These are phyloP conservation scores for Fusarium continuum DNA, from an alignment of 2,329 filamentous ascomycete genomes.

Conservation along the genomic window DNA sequence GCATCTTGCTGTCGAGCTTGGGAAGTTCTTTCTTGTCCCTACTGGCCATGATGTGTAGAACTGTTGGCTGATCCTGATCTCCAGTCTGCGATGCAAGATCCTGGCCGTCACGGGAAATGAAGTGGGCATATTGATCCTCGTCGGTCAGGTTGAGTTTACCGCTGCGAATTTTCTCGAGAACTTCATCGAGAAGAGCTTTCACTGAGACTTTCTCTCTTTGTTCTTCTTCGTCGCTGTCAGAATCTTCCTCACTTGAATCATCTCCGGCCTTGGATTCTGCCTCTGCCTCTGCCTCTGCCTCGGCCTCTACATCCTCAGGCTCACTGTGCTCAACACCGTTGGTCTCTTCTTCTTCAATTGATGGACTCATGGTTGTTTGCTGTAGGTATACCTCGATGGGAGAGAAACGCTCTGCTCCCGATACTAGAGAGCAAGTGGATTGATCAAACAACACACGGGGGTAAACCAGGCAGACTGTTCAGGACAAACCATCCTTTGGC, in stretches of 20 bases:
- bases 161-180: not conserved
- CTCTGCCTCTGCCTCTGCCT: not conserved
- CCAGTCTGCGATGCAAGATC: conserved; percentile 15
- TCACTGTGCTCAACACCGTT: not conserved
- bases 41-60: conserved; percentile 28
- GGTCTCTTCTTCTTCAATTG: not conserved
- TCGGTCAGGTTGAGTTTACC: conserved; percentile 1
- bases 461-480: no score
- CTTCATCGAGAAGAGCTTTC: not conserved
- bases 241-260: conserved; percentile 24
- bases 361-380: not conserved
- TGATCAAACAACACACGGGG: not conserved
- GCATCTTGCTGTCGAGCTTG: conserved; percentile 28
- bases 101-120: conserved; percentile 8
- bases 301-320: not conserved
- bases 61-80: conserved; percentile 24
- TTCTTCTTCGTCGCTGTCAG: conserved; percentile 27
- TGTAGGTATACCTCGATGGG: not conserved
- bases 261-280: not conserved
- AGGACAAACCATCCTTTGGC: no score
- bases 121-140: not conserved
- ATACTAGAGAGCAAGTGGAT: not conserved
- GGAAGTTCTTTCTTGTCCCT: conserved; percentile 28
- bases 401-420: no score
- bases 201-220: not conserved